Percentiles rank a stretch among this genome's conserved stretches.
Conservation (phyloP, 192 early-diverging fungal species). For the Backusella sp. region DNA sequence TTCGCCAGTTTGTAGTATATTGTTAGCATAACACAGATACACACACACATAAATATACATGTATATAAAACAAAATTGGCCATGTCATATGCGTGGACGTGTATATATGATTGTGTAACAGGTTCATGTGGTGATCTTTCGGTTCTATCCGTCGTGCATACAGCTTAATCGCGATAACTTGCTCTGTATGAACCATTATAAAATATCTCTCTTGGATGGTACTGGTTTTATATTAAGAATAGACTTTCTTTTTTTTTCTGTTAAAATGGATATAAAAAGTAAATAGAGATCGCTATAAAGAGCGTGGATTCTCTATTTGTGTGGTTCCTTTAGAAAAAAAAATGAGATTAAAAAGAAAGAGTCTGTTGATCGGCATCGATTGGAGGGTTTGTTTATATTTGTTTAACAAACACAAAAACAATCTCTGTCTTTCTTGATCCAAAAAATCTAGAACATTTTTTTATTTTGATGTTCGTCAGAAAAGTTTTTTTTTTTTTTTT, state of each 20-base stretch:
- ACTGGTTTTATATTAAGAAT: not conserved
- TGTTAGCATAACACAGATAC: not conserved
- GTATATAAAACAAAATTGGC: not conserved
- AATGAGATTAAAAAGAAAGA: not conserved
- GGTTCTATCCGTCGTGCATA: not conserved
- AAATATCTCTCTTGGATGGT: not conserved
- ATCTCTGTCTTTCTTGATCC: not conserved
- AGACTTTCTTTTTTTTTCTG: not conserved
- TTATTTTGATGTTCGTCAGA: not conserved
- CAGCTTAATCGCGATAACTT: not conserved
- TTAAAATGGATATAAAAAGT: not conserved
- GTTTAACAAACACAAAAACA: not conserved
- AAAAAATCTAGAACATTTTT: slow-evolving; percentile 7
- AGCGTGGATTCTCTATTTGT: too few relatives aligned
- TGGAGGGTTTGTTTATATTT: slow-evolving; percentile 5
- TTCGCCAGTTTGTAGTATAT: not conserved
- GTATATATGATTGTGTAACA: not conserved
- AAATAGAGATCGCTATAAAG: too few relatives aligned
- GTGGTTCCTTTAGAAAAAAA: not conserved
- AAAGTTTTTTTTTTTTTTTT: not conserved
- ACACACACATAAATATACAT: not conserved
- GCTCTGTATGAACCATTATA: not conserved
- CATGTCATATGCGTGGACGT: not conserved
- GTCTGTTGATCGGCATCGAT: not conserved
- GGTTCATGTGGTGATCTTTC: not conserved